Conservation (phyloP, 331 rosid species). For the Quercus tomentella region DNA sequence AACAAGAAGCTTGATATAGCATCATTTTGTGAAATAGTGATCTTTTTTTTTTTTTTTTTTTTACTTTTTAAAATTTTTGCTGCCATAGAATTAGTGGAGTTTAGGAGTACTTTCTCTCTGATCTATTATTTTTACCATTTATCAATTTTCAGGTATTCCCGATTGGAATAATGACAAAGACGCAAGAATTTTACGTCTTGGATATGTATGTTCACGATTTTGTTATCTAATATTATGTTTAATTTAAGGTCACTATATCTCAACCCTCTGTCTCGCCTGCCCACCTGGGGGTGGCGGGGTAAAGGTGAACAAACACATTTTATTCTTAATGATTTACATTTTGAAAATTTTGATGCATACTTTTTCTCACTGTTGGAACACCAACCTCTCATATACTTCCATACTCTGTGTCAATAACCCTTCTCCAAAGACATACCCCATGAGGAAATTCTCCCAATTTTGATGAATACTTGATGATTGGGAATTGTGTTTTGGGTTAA, state of each 20-base stretch:
- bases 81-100: not conserved
- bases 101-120: not conserved
- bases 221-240: not conserved
- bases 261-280: not conserved
- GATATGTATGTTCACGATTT: constrained; percentile 54
- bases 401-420: too few relatives aligned
- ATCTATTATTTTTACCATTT: constrained; percentile 9
- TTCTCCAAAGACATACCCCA: too few relatives aligned
- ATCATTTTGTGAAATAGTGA: not conserved
- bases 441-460: not conserved
- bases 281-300: not conserved
- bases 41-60: not conserved
- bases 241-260: not conserved
- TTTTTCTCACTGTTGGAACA: not conserved
- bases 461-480: not conserved
- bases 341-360: not conserved
- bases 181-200: constrained; percentile 75
- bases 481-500: too few relatives aligned
- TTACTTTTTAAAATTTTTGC: not conserved
- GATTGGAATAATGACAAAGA: constrained; percentile 78
- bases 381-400: too few relatives aligned
- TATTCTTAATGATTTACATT: not conserved
- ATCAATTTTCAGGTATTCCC: constrained; percentile 56
- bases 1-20: not conserved
- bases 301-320: not conserved